Evolutionary conservation across 2,329 filamentous ascomycete species (phyloP), one percentile per base, ranked within the genome.

Genomic region (Aureobasidium sp.): DNA sequence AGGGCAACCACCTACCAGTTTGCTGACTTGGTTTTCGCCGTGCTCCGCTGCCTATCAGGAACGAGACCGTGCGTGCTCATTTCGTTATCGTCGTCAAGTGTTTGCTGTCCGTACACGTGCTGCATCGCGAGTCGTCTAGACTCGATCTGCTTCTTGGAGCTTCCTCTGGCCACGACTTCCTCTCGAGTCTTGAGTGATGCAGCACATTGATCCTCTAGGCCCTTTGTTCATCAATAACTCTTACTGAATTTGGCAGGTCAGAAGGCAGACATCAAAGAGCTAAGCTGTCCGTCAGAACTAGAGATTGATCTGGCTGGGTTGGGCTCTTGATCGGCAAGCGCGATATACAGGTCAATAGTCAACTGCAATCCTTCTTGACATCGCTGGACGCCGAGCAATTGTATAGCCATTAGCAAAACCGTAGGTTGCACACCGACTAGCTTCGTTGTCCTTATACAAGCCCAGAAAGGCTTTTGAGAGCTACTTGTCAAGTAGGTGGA

Each of bases 41-140:
- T 42, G 14, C 35, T 35, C 35, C 48, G 31, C 50, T 42, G 22
- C 27, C 35, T 42, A 35, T 54, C 52, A n/a, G 24, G 37, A 42
- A 44, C 52, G 2, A 54, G 52, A 3, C 52, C 52, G 24, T 42
- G 37, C 52, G 15, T 57, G 27, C n/a, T 33, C n/a, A 35, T 57
- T 8, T 45, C 39, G 50, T 24, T 54, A 45, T 45, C 53, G 17
- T n/a, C 2, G 11, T 31, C 45, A 7, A 35, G 27, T 45, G 22
- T 45, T 39, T 57, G 40, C 53, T 57, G 53, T 57, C 40, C 35
- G 40, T 24, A 57, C 53, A 57, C 39, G 53, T 57, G 53, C 53
- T 42, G 53, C 53, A 22, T 35, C 27, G n/a, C n/a, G 40, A 35
- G n/a, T 39, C 40, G 53, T 57, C 53, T 45, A 35, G 53, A 54